A percentile compares a stretch with the other conserved stretches of the same genome.
These are phyloP conservation scores for Vitellaria paradoxa DNA, from an alignment of 179 eudicot genomes.

Conservation along the genomic window DNA sequence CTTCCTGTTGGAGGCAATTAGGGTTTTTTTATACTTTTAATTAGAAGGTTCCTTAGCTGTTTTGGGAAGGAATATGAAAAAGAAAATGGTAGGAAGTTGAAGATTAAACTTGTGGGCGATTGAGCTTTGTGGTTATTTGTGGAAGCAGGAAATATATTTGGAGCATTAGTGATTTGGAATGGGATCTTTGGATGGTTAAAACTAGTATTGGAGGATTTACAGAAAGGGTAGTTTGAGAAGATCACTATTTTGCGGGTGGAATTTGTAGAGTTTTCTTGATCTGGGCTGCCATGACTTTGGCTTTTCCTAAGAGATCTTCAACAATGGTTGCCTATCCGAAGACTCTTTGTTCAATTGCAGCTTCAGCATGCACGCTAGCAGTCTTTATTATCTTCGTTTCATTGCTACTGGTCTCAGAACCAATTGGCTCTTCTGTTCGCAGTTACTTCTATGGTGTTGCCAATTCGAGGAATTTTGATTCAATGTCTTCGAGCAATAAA, in stretches of 20 bases:
- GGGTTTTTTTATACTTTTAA: background rate
- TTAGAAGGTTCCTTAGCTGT: background rate
- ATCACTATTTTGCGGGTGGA: background rate
- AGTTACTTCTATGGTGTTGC: constrained; percentile 58
- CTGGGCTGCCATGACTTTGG: constrained; percentile 27
- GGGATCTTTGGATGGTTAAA: background rate
- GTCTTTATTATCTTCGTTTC: constrained; percentile 63
- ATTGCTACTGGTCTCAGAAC: constrained; percentile 57
- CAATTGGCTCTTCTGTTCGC: constrained; percentile 54
- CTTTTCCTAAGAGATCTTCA: constrained; percentile 33
- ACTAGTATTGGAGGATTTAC: too few relatives aligned
- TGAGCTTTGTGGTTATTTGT: background rate
- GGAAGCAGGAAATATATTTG: background rate
- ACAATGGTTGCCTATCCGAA: constrained; percentile 50
- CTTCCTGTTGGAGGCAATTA: background rate
- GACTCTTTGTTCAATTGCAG: constrained; percentile 47
- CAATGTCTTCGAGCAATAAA: constrained; percentile 13
- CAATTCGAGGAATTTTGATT: constrained; percentile 14
- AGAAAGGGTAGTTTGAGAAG: background rate
- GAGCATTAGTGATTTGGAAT: background rate
- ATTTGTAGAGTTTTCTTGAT: background rate
- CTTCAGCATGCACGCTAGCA: constrained; percentile 63
- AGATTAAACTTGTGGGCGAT: background rate
- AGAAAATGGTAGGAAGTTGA: too few relatives aligned
- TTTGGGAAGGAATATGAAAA: background rate